phyloP scores from a whole-genome alignment of 495 filamentous ascomycete species.

The Trichoderma orchidacearum region DNA sequence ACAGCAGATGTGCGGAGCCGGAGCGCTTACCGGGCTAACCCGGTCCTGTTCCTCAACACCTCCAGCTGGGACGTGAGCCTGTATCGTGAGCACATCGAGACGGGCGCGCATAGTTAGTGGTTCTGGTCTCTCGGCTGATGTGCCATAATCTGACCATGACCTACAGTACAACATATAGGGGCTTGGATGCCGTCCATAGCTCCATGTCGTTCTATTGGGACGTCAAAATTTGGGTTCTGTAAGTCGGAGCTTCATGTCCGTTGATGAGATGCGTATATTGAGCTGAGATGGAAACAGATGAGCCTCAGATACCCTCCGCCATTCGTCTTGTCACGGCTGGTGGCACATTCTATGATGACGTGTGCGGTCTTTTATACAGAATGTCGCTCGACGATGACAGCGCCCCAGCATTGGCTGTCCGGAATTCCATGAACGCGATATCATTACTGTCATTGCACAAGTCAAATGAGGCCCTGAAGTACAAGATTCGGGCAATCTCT shows the following conservation, averaged over 20 bases:
- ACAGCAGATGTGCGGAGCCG: not conserved
- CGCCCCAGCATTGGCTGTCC: constrained; percentile 5
- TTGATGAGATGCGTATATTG: no score
- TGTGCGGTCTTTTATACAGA: constrained; percentile 6
- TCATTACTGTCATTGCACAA: constrained; percentile 6
- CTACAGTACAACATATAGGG: not conserved
- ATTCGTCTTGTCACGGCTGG: constrained; percentile 2
- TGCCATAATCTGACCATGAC: not conserved
- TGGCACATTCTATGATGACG: constrained; percentile 3
- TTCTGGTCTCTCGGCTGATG: not conserved
- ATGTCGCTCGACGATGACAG: constrained; percentile 9
- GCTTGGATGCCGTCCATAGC: not conserved
- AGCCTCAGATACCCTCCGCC: not conserved
- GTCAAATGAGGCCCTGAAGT: not conserved
- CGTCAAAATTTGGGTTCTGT: not conserved
- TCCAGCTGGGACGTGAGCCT: constrained; percentile 2
- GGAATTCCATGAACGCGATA: constrained; percentile 8
- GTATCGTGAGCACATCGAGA: constrained; percentile 4
- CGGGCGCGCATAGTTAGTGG: not conserved
- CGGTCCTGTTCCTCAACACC: not conserved
- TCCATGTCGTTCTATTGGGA: not conserved
- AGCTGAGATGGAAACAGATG: not conserved
- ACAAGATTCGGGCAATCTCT: constrained; percentile 5
- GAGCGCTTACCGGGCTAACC: not conserved
- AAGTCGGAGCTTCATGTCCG: not conserved